A percentile compares a stretch with the other conserved stretches of the same genome.
These are phyloP conservation scores for Discostella stelligeroides DNA, from an alignment of 108 stramenopile species.

Conservation along the genomic window DNA sequence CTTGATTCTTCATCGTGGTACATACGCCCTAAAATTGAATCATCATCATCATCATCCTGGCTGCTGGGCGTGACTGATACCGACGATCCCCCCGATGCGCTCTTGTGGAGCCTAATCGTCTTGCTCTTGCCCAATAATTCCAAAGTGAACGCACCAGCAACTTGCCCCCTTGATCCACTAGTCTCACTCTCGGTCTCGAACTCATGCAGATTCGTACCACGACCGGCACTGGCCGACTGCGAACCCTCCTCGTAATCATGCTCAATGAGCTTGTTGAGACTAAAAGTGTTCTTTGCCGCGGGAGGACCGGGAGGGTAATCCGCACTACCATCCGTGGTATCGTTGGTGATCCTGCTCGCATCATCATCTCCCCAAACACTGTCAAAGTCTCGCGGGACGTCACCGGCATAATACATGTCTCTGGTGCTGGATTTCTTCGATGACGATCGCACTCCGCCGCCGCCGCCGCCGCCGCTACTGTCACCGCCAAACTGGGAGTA, in stretches of 20 bases:
- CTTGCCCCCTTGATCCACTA: slow-evolving; percentile 17
- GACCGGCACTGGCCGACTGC: slow-evolving; percentile 7
- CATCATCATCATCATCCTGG: slow-evolving; percentile 39
- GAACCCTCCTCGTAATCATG: slow-evolving; percentile 11
- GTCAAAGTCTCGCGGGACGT: slow-evolving; percentile 36
- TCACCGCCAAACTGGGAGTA: not conserved
- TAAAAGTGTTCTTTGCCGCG: slow-evolving; percentile 4
- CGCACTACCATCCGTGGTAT: slow-evolving; percentile 2
- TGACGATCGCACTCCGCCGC: not conserved
- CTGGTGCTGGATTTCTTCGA: too few relatives aligned
- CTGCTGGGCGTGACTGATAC: not conserved
- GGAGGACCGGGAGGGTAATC: not conserved
- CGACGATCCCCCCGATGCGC: not conserved
- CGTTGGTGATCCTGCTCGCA: too few relatives aligned
- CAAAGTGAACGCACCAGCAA: slow-evolving; percentile 34
- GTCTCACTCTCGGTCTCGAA: slow-evolving; percentile 43
- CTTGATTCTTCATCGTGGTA: slow-evolving; percentile 13
- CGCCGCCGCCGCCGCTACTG: not conserved
- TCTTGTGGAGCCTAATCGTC: slow-evolving; percentile 10
- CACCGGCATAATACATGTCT: slow-evolving; percentile 25
- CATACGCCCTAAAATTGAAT: slow-evolving; percentile 45
- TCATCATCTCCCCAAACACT: slow-evolving; percentile 45
- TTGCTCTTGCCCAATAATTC: slow-evolving; percentile 37
- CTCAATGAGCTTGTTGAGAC: slow-evolving; percentile 35
- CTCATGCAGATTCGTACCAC: too few relatives aligned